Conservation (phyloP, 2,329 filamentous ascomycete species). For the Didymella lethalis region DNA sequence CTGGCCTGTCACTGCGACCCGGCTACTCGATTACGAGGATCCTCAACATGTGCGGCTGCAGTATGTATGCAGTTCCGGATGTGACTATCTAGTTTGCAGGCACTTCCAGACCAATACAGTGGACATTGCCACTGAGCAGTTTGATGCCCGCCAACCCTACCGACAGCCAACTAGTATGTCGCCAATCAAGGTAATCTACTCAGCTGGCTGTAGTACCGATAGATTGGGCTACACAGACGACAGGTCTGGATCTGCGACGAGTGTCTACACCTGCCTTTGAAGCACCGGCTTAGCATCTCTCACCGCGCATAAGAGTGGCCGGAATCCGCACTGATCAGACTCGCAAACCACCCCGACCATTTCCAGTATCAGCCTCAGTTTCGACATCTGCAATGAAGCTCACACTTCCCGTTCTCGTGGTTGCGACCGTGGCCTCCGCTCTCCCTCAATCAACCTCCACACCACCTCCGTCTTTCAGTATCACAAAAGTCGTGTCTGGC, state of each 20-base stretch:
- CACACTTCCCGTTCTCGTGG: neutral
- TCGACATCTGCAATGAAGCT: neutral
- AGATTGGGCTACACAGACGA: slow-evolving; percentile 7
- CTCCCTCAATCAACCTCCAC: slow-evolving; percentile 14
- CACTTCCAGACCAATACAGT: neutral
- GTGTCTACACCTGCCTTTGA: neutral
- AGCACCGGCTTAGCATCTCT: neutral
- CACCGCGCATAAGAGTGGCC: slow-evolving; percentile 1
- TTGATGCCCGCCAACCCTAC: neutral
- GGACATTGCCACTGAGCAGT: neutral
- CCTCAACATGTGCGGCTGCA: slow-evolving; percentile 1
- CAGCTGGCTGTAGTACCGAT: slow-evolving; percentile 6
- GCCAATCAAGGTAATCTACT: slow-evolving; percentile 3
- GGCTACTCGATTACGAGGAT: slow-evolving; percentile 3
- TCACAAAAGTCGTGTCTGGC: slow-evolving; percentile 42
- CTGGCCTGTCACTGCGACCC: slow-evolving; percentile 6
- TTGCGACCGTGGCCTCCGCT: slow-evolving; percentile 7
- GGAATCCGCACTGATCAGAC: neutral
- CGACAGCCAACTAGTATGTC: neutral
- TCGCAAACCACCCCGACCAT: neutral
- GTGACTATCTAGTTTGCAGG: neutral
- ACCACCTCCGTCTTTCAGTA: slow-evolving; percentile 42
- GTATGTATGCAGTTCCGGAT: neutral
- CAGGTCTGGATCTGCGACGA: slow-evolving; percentile 5
- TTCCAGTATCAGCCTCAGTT: neutral